Base-by-base conservation (phyloP, 73 alveolate genomes). In the Paramecium tetraurelia region DNA sequence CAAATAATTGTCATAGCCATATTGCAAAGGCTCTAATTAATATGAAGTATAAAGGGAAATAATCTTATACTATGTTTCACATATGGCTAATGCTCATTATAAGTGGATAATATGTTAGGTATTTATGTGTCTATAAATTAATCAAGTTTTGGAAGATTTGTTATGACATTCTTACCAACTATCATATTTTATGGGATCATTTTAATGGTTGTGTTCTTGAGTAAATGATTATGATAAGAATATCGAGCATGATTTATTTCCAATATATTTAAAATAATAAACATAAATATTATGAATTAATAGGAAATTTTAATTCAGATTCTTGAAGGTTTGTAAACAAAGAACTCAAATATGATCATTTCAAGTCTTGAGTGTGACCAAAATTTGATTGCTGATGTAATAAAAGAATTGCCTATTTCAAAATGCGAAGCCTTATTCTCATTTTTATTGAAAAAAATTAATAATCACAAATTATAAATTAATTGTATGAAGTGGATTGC, bases 1-100 rank as follows among this genome's bases (percentile, higher is more conserved):
- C 85, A 18, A 95, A 95, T 88, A 95, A 95, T 88, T 93, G 97
- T 57, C 97, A 95, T 83, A 93, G 94, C 48, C 95, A 95, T 93
- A 95, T 93, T 12, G 97, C 97, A 7, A 92, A 69, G 69, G 94
- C 92, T 31, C 80, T 95, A 12, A 93, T 88, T 88, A 68, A 29
- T 29, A 29, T 95, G 80, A 93, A 92, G 4, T 95, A 87, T 90
- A 59, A 92, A 5, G 96, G 95, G 16, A 95, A 63, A 57, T 85
- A 71, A 75, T 72, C 93, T 84, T 95, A 92, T 86, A 95, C 53
- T 77, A 93, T 95, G 97, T 88, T 92, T 12, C 86, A 86, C 58
- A 71, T 94, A 38, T 94, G 96, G 97, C 93, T 94, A 83, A 86
- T 94, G 86, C 31, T 87, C 7, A 69, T 92, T 8, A 8, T 44